These are phyloP conservation scores for Punctularia strigosozonata DNA, from an alignment of 768 basidiomycete species.

Conservation along the genomic window DNA sequence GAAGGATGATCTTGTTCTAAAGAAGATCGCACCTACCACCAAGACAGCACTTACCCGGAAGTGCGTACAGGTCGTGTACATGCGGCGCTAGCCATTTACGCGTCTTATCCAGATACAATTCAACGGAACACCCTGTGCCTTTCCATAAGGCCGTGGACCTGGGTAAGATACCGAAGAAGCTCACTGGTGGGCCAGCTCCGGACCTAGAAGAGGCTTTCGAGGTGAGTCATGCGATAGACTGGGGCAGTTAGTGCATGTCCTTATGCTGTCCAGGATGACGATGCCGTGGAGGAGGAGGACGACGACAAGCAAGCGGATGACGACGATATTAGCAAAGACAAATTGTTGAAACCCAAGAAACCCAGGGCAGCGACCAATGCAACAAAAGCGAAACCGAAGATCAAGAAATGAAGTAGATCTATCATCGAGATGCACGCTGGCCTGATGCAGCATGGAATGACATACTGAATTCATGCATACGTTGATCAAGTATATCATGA, in stretches of 20 bases:
- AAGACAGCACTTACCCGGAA: slow-evolving; percentile 81
- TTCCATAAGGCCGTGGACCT: slow-evolving; percentile 85
- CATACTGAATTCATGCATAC: not conserved
- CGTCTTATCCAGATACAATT: slow-evolving; percentile 68
- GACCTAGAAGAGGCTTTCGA: slow-evolving; percentile 91
- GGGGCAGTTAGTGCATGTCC: not conserved
- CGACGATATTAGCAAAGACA: slow-evolving; percentile 18
- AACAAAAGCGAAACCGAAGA: slow-evolving; percentile 4
- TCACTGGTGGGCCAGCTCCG: slow-evolving; percentile 62
- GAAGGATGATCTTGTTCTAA: slow-evolving; percentile 63
- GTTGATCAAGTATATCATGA: too few relatives aligned
- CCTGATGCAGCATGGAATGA: too few relatives aligned
- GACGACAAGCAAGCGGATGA: slow-evolving; percentile 9
- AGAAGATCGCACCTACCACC: slow-evolving; percentile 71
- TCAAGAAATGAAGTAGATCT: not conserved
- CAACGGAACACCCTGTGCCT: slow-evolving; percentile 81
- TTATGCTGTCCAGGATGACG: slow-evolving; percentile 9
- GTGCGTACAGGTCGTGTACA: slow-evolving; percentile 32
- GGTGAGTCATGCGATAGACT: slow-evolving; percentile 25
- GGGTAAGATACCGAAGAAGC: slow-evolving; percentile 71
- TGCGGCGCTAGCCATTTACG: too few relatives aligned
- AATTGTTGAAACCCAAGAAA: slow-evolving; percentile 10
- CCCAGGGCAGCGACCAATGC: not conserved
- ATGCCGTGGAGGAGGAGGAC: slow-evolving; percentile 9
- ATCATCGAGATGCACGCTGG: too few relatives aligned